Percentiles rank a stretch among this genome's conserved stretches.
Conservation (phyloP, 495 filamentous ascomycete genomes). For the Penicillium chermesinum region DNA sequence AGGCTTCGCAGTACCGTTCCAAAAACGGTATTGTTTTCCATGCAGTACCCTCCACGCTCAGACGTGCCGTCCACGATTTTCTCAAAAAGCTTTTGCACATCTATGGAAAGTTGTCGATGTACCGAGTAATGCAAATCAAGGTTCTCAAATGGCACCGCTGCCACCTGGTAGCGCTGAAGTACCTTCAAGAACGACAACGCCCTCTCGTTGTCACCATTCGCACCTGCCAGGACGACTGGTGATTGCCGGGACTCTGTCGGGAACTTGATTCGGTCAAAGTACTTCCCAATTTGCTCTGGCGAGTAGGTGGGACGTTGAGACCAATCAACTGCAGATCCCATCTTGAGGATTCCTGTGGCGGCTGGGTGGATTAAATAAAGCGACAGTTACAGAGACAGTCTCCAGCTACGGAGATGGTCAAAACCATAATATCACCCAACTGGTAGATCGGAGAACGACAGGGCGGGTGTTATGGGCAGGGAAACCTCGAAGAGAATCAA, state of each 20-base stretch:
- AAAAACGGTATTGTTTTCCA: conserved; percentile 64
- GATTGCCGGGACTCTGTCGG: conserved; percentile 9
- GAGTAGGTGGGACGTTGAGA: conserved; percentile 12
- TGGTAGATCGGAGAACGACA: too few relatives aligned
- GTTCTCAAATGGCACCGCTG: conserved; percentile 64
- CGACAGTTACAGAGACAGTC: too few relatives aligned
- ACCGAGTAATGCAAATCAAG: conserved; percentile 46
- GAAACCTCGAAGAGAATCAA: too few relatives aligned
- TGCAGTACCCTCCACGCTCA: conserved; percentile 62
- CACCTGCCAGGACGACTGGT: not conserved
- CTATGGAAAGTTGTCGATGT: not conserved
- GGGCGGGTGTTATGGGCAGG: too few relatives aligned
- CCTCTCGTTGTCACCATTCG: conserved; percentile 1
- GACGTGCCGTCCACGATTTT: conserved; percentile 53
- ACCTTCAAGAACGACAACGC: conserved; percentile 7
- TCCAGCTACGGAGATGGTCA: too few relatives aligned
- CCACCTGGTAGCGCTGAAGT: conserved; percentile 39
- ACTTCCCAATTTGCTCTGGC: conserved; percentile 7
- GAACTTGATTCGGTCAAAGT: conserved; percentile 17
- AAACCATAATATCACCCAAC: too few relatives aligned
- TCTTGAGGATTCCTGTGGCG: too few relatives aligned
- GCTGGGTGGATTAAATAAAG: too few relatives aligned
- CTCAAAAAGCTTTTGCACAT: conserved; percentile 27
- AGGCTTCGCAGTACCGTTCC: conserved; percentile 53
- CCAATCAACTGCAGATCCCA: conserved; percentile 7